Conservation (phyloP, 2,329 filamentous ascomycete species). For the Coniochaeta sp. region DNA sequence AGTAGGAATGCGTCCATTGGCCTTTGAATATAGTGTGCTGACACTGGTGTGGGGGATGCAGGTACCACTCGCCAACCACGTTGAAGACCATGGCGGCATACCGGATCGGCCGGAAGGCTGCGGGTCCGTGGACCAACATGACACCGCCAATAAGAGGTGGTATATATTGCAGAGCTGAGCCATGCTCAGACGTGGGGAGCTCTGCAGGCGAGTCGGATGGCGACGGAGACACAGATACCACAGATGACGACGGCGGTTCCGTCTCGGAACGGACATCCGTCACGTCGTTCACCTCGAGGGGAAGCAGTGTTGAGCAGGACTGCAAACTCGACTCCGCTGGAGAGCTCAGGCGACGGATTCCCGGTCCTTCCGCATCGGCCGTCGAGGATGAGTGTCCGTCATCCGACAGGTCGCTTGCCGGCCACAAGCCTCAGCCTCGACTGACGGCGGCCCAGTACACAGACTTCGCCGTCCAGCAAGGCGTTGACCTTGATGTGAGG, state of each 20-base stretch:
- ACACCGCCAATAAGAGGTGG: constrained; percentile 46
- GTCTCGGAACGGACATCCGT: constrained; percentile 7
- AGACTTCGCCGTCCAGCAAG: constrained; percentile 26
- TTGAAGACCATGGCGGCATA: constrained; percentile 51
- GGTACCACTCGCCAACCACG: constrained; percentile 49
- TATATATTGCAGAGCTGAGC: constrained; percentile 9
- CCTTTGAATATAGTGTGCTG: background rate
- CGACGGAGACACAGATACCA: constrained; percentile 10
- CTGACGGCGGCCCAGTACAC: constrained; percentile 22
- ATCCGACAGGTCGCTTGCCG: background rate
- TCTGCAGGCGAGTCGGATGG: constrained; percentile 11
- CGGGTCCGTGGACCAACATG: constrained; percentile 49
- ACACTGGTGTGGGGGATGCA: constrained; percentile 22
- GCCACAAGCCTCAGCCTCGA: background rate
- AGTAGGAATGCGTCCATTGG: background rate
- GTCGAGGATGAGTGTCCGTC: background rate
- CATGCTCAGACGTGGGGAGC: constrained; percentile 4
- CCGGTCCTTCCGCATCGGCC: too few species aligned
- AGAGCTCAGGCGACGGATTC: too few species aligned
- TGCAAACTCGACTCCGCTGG: too few species aligned
- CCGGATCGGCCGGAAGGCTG: constrained; percentile 49
- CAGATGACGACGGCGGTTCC: background rate
- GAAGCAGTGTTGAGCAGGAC: too few species aligned
- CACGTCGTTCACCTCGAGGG: too few species aligned
- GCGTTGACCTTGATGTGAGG: constrained; percentile 24